A percentile compares a stretch with the other conserved stretches of the same genome.
These are phyloP conservation scores for Capsicum chinense DNA, from an alignment of 257 asterid species.

Conservation along the genomic window DNA sequence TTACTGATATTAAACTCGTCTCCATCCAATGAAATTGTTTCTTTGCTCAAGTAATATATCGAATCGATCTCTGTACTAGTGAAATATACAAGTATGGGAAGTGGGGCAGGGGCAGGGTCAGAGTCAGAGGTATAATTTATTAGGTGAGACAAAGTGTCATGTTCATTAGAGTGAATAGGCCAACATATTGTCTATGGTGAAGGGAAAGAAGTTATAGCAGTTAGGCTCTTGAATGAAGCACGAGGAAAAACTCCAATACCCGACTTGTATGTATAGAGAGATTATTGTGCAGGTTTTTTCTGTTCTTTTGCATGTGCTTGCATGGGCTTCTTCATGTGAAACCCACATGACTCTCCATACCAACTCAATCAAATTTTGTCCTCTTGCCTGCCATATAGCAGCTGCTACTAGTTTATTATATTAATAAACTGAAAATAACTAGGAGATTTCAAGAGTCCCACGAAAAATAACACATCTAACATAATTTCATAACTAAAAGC, in stretches of 20 bases:
- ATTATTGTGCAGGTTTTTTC: slow-evolving; percentile 47
- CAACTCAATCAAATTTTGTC: slow-evolving; percentile 31
- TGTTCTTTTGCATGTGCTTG: slow-evolving; percentile 44
- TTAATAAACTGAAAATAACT: not conserved
- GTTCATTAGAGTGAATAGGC: slow-evolving; percentile 32
- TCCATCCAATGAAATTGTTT: not conserved
- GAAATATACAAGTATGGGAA: slow-evolving; percentile 32
- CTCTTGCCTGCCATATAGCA: slow-evolving; percentile 29
- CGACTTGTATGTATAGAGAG: not conserved
- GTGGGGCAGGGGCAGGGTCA: slow-evolving; percentile 24
- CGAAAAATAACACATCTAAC: too few relatives aligned
- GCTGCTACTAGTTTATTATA: not conserved
- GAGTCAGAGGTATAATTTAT: slow-evolving; percentile 15
- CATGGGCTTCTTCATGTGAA: slow-evolving; percentile 43
- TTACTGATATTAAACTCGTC: not conserved
- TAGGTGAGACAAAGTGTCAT: slow-evolving; percentile 39
- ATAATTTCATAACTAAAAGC: too few relatives aligned
- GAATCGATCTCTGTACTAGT: not conserved
- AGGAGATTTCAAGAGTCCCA: not conserved
- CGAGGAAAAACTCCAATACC: slow-evolving; percentile 30
- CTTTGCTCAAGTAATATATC: not conserved
- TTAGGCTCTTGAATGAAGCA: slow-evolving; percentile 31
- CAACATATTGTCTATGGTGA: slow-evolving; percentile 26
- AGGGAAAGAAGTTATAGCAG: slow-evolving; percentile 33
- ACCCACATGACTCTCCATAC: slow-evolving; percentile 54